Base-by-base conservation (phyloP, 331 rosid species). In the Erythrophleum ivorense region DNA sequence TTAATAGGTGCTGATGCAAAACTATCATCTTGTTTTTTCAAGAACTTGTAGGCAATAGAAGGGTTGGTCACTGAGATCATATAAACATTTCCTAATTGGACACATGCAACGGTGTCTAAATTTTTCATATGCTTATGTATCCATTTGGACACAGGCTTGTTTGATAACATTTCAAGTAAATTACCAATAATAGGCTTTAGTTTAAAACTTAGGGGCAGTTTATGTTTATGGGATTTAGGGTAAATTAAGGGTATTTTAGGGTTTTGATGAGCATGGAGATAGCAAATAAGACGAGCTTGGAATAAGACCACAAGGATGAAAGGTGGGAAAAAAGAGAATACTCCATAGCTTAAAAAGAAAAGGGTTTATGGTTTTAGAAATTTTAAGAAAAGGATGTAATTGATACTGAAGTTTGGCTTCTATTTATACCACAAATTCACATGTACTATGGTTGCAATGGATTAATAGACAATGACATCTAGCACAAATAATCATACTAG, bases 151-250 rank as follows among this genome's bases (percentile, higher is more conserved):
- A 78, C 57, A 1, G 83, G 77, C 57, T 55, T 75, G 46, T 76
- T 81, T 48, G 81, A 21, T 77, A 78, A 67, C 83, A 86, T 65
- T 7, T 80, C 77, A 3, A 88, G 84, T 7, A 86, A 41, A 24
- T 69, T 29, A 6, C 91, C 85, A 9, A 86, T 52, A 7, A 88
- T 21, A 0, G 89, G 89, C 93, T 91, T 87, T 8, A 87, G 83
- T 13, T 52, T 54, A 1, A 87, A 91, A 41, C 91, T 88, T 0
- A 85, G 89, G 11, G 89, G 91, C 9, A 89, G 82, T 6, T 5
- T 79, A 0, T 16, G 3, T 3, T 24, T 68, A 0, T 16, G n/a
- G 10, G 54, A 24, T 19, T 34, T 63, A 19, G 5, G 14, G 1
- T 45, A 4, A 2, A n/a, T 14, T 15, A 6, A 11, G 13, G 18